phyloP scores from a whole-genome alignment of 1,284 basidiomycete species.

The Hypsizygus ulmarius region DNA sequence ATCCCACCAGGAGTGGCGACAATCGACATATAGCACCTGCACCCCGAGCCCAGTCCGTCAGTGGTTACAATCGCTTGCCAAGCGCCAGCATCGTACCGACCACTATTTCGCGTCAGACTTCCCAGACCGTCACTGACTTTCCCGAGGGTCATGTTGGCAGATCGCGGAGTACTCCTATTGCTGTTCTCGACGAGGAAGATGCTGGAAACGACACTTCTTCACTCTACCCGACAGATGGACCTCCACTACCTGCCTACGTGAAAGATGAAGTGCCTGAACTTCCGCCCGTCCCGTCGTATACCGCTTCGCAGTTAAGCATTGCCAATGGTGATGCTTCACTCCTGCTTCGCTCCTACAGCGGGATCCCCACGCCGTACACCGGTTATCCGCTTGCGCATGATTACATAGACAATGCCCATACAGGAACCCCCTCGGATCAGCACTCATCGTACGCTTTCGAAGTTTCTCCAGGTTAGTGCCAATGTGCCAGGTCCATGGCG shows the following conservation, averaged over 20 bases:
- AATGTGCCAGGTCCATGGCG: not conserved
- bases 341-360: conserved; percentile 1
- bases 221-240: conserved; percentile 16
- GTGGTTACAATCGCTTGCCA: not conserved
- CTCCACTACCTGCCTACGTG: conserved; percentile 13
- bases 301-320: not conserved
- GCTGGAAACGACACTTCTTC: conserved; percentile 17
- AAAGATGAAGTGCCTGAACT: conserved; percentile 4
- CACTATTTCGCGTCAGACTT: not conserved
- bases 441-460: conserved; percentile 3
- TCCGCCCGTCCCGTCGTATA: conserved; percentile 11
- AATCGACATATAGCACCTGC: conserved; percentile 7
- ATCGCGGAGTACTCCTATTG: not conserved
- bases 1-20: conserved; percentile 5
- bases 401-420: conserved; percentile 2
- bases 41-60: conserved; percentile 5
- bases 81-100: not conserved
- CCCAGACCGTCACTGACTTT: not conserved
- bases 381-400: conserved; percentile 1
- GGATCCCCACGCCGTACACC: conserved; percentile 1
- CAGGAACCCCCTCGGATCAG: conserved; percentile 10
- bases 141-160: conserved; percentile 8
- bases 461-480: conserved; percentile 5
- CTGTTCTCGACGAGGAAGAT: not conserved
- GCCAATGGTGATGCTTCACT: not conserved